Conservation (phyloP, 805 yeast genomes). For the Wickerhamomyces chambardii region DNA sequence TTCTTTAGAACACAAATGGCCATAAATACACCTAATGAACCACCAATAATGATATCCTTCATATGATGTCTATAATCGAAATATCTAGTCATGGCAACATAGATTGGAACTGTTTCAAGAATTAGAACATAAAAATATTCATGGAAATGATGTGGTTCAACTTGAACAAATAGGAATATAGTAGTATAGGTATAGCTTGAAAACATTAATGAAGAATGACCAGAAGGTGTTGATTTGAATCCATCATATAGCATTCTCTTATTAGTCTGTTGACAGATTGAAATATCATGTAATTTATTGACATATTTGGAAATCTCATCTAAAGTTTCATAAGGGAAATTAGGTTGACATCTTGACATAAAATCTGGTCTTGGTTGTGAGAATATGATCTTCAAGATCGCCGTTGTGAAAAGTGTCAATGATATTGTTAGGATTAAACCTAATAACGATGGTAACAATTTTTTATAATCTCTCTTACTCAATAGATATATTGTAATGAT, state of each 20-base stretch:
- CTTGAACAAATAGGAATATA: not conserved
- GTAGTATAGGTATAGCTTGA: constrained; percentile 33
- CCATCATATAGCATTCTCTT: constrained; percentile 46
- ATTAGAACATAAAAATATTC: too few species aligned
- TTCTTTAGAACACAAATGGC: constrained; percentile 9
- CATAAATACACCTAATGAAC: constrained; percentile 42
- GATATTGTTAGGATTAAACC: constrained; percentile 6
- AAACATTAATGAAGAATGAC: constrained; percentile 65
- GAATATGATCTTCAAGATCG: constrained; percentile 63
- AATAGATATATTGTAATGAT: too few species aligned
- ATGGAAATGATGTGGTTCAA: not conserved
- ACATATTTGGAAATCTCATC: not conserved
- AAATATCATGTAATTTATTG: constrained; percentile 18
- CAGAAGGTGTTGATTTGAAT: constrained; percentile 73
- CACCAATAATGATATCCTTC: constrained; percentile 73
- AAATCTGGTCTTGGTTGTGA: constrained; percentile 92
- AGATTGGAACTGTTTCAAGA: constrained; percentile 12
- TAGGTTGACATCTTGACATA: constrained; percentile 72
- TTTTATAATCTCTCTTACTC: not conserved
- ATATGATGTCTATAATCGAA: constrained; percentile 92
- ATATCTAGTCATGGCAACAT: constrained; percentile 77
- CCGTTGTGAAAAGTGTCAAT: constrained; percentile 7
- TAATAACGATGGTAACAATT: constrained; percentile 1
- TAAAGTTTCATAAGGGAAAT: constrained; percentile 25
- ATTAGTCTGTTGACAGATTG: constrained; percentile 50